phyloP scores from a whole-genome alignment of 1,284 basidiomycete species.

The Xanthoconium separans region DNA sequence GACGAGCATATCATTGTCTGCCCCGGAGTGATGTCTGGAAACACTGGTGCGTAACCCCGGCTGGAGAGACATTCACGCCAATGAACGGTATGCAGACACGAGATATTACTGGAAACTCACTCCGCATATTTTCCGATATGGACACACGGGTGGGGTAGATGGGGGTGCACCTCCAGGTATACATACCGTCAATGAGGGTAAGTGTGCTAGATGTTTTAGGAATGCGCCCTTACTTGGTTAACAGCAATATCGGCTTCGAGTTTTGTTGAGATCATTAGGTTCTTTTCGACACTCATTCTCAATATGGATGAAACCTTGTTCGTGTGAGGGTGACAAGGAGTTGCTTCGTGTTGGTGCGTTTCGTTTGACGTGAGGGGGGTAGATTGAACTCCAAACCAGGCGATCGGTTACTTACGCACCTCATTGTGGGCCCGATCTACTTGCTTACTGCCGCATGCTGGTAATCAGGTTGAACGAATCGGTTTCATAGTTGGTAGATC shows the following conservation, averaged over 20 bases:
- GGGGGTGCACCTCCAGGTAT: slow-evolving; percentile 38
- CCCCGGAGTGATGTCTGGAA: slow-evolving; percentile 50
- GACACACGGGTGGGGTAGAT: slow-evolving; percentile 33
- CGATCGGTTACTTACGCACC: too few species aligned
- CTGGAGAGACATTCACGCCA: background rate
- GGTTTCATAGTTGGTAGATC: too few species aligned
- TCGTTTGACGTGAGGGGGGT: too few species aligned
- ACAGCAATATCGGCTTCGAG: slow-evolving; percentile 38
- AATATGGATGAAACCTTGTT: slow-evolving; percentile 42
- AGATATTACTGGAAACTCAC: slow-evolving; percentile 48
- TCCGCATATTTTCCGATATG: slow-evolving; percentile 49
- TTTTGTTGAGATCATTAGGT: slow-evolving; percentile 45
- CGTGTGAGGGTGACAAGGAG: background rate
- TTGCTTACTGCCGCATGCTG: too few species aligned
- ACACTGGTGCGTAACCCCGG: slow-evolving; percentile 28
- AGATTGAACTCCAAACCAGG: too few species aligned
- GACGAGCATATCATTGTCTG: slow-evolving; percentile 41
- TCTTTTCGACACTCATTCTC: slow-evolving; percentile 46
- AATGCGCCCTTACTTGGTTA: background rate
- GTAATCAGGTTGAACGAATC: too few species aligned
- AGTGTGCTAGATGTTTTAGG: background rate
- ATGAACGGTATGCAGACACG: slow-evolving; percentile 38
- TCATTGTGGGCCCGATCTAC: too few species aligned
- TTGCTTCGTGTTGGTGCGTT: too few species aligned
- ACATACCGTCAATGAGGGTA: slow-evolving; percentile 51